phyloP scores from a whole-genome alignment of 495 filamentous ascomycete species.

The Aspergillus affinis region DNA sequence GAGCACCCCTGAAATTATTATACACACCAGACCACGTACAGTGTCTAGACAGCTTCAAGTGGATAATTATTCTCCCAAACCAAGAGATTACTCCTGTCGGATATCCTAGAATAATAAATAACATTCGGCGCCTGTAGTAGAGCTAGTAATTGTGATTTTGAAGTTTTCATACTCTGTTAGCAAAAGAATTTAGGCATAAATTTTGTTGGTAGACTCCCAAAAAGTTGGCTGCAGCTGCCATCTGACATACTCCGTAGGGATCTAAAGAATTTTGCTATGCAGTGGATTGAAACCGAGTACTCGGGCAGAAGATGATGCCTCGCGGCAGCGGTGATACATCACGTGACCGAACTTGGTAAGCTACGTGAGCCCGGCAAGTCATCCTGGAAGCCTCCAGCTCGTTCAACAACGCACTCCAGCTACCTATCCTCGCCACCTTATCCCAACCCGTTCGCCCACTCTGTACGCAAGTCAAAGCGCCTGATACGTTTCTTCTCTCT shows the following conservation, averaged over 20 bases:
- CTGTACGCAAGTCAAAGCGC: neutral
- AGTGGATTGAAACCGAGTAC: too few relatives aligned
- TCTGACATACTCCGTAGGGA: too few relatives aligned
- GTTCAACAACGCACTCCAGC: slow-evolving; percentile 16
- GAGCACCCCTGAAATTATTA: neutral
- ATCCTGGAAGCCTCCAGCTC: slow-evolving; percentile 7
- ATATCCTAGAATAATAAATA: neutral
- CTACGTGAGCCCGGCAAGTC: slow-evolving; percentile 16
- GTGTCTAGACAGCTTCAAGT: neutral
- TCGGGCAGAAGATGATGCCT: neutral
- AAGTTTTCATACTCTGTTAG: neutral
- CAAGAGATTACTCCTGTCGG: neutral
- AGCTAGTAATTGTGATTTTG: neutral
- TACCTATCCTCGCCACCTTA: neutral
- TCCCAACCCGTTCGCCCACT: neutral
- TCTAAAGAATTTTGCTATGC: too few relatives aligned
- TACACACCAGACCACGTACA: neutral
- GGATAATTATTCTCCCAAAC: neutral
- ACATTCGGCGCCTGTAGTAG: neutral
- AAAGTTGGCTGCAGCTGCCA: too few relatives aligned
- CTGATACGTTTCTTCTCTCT: neutral
- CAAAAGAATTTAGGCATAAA: neutral
- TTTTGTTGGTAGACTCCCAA: too few relatives aligned
- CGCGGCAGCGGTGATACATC: slow-evolving; percentile 4
- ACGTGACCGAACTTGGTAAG: slow-evolving; percentile 19